Base-by-base conservation (phyloP, 2,329 filamentous ascomycete genomes). In the Fusarium duplospermum region DNA sequence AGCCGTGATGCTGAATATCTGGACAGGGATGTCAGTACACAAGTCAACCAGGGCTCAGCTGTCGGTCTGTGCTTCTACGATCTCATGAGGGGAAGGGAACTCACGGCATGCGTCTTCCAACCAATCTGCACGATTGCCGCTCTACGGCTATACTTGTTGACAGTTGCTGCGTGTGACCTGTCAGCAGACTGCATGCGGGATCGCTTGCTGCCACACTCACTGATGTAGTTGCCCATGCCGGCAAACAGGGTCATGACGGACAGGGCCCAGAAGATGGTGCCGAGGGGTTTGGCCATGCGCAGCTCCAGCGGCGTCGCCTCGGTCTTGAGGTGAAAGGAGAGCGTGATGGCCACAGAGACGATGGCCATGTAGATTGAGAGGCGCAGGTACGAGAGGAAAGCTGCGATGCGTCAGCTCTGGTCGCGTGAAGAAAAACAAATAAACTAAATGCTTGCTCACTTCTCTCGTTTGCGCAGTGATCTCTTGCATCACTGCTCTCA, bases 301-400 rank as follows among this genome's bases (percentile, higher is more conserved):
- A 90, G 86, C 85, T 99, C 96, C 16, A 94, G 82, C 1, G 85
- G 80, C 0, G 91, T 89, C 1, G 96, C 94, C 77, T 91, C 84
- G 20, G 87, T 86, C 79, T 95, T 95, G 59, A 99, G 88, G 80
- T 99, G 96, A 82, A 99, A 99, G 16, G 94, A 97, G 60, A 98
- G 88, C 11, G 97, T 91, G 75, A 99, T 98, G 60, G 96, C 96
- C 35, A 97, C 90, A 31, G 94, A 91, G 10, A 98, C 94, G 61
- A 99, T 87, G 73, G 94, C 91, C 89, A 98, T 95, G 85, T 98
- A 98, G 77, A 98, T 90, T 35, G 93, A 92, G 3, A 98, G 89
- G 5, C 95, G 92, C 22, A 98, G 90, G 89, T 96, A 98, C 2
- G 96, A 96, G 31, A 98, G 91, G 80, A 98, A 98, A 0, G 90